Conservation (phyloP, 345 rosid genomes). For the Clarkia xantiana region DNA sequence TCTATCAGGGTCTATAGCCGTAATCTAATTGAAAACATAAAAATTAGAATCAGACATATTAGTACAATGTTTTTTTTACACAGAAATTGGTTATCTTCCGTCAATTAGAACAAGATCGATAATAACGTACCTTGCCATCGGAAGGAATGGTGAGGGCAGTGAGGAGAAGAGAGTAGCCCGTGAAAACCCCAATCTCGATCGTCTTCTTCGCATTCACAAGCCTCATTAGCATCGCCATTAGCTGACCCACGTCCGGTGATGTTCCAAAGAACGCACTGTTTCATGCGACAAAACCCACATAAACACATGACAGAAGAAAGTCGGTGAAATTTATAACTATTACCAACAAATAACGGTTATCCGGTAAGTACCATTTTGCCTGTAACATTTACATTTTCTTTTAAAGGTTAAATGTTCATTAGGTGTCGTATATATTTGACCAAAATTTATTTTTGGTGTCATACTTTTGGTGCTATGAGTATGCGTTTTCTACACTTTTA, state of each 20-base stretch:
- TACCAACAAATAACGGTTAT: too few species aligned
- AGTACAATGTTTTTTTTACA: background rate
- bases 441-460: too few species aligned
- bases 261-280: conserved; percentile 24
- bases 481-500: too few species aligned
- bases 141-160: conserved; percentile 66
- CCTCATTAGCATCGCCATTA: conserved; percentile 39
- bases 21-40: conserved; percentile 5
- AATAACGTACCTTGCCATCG: conserved; percentile 38
- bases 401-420: too few species aligned
- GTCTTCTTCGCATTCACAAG: conserved; percentile 46
- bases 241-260: conserved; percentile 66
- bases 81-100: background rate
- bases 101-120: background rate
- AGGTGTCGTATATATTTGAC: too few species aligned
- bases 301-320: too few species aligned
- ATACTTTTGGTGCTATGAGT: too few species aligned
- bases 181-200: conserved; percentile 62
- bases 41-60: background rate
- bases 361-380: too few species aligned
- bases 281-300: too few species aligned
- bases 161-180: conserved; percentile 81
- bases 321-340: too few species aligned
- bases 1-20: conserved; percentile 18
- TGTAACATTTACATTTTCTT: too few species aligned